These are phyloP conservation scores for Argentina anserina DNA, from an alignment of 306 rosid genomes.

Conservation along the genomic window DNA sequence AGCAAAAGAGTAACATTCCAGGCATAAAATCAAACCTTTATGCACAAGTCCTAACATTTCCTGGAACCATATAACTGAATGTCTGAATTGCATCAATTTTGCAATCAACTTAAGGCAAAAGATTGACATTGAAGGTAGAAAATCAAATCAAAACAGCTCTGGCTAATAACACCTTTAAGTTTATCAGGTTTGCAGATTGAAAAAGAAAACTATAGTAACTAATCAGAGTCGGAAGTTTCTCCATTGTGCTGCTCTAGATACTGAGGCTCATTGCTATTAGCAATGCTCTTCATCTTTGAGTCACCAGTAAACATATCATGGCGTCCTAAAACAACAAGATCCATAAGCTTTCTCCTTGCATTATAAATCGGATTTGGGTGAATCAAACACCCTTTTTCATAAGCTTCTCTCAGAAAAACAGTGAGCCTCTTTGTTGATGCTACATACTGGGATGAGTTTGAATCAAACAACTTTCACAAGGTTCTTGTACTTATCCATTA, in stretches of 20 bases:
- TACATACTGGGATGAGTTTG: slow-evolving; percentile 39
- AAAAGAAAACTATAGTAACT: neutral
- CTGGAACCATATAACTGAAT: neutral
- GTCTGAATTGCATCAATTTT: neutral
- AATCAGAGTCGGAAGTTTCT: slow-evolving; percentile 8
- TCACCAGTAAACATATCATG: slow-evolving; percentile 50
- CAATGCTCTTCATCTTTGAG: slow-evolving; percentile 33
- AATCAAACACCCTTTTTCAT: slow-evolving; percentile 71
- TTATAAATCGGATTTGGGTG: slow-evolving; percentile 73
- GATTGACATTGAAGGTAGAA: neutral
- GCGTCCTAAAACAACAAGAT: slow-evolving; percentile 65
- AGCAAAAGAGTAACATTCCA: too few species aligned
- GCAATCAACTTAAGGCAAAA: neutral
- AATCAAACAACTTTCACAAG: slow-evolving; percentile 70
- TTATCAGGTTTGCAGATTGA: neutral
- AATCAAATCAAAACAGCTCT: neutral
- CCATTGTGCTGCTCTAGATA: slow-evolving; percentile 21
- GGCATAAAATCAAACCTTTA: too few species aligned
- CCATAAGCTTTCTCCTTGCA: slow-evolving; percentile 76
- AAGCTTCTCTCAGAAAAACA: slow-evolving; percentile 90
- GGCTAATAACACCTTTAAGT: neutral
- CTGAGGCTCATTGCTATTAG: slow-evolving; percentile 27
- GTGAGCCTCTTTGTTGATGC: slow-evolving; percentile 68
- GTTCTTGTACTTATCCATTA: slow-evolving; percentile 78
- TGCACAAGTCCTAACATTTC: neutral